These are phyloP conservation scores for Deuterostichococcus epilithicus DNA, from an alignment of 139 green algal species.

Conservation along the genomic window DNA sequence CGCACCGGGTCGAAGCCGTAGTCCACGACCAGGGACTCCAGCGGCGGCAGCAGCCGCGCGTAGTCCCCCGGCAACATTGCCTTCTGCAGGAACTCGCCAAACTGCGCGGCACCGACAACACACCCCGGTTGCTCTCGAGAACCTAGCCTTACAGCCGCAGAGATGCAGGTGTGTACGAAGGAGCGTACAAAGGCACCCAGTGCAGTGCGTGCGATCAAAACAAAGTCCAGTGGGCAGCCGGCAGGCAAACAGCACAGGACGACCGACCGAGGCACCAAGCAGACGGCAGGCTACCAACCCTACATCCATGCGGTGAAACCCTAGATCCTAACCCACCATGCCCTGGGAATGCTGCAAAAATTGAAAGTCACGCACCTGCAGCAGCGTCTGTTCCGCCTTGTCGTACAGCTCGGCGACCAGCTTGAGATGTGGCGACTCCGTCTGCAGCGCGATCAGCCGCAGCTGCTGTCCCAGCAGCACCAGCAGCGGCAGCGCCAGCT, in stretches of 20 bases:
- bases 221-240: too few species aligned
- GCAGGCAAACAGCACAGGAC: too few species aligned
- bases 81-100: constrained; percentile 61
- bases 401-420: constrained; percentile 79
- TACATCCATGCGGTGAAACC: background rate
- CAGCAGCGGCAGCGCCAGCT: constrained; percentile 71
- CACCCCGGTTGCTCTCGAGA: too few species aligned
- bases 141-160: background rate
- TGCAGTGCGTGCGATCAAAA: too few species aligned
- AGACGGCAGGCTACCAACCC: too few species aligned
- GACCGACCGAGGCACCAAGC: too few species aligned
- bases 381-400: constrained; percentile 58
- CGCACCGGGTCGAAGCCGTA: constrained; percentile 55
- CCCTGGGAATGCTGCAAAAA: background rate
- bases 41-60: constrained; percentile 43
- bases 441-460: constrained; percentile 52
- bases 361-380: constrained; percentile 8
- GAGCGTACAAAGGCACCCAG: too few species aligned
- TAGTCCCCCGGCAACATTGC: constrained; percentile 48
- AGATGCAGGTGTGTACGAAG: background rate
- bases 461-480: constrained; percentile 75
- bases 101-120: constrained; percentile 33
- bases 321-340: background rate
- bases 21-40: constrained; percentile 42
- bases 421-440: constrained; percentile 69